A percentile compares a stretch with the other conserved stretches of the same genome.
phyloP scores from a whole-genome alignment of 306 rosid species.

The Alnus rubra region DNA sequence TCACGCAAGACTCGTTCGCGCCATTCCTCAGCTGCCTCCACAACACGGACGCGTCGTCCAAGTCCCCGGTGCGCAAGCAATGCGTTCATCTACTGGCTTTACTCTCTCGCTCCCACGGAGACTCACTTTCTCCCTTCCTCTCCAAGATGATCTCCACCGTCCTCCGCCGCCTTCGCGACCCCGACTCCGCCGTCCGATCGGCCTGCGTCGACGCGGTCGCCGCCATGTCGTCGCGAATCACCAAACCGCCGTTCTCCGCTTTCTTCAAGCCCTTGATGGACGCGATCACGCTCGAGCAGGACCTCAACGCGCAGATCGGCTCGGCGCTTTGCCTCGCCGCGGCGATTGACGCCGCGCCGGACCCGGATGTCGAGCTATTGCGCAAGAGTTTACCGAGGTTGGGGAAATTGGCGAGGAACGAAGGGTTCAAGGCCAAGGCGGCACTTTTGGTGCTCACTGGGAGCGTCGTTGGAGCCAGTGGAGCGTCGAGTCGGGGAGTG shows the following conservation, averaged over 20 bases:
- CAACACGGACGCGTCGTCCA: conserved; percentile 81
- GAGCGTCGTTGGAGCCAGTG: conserved; percentile 67
- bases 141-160: conserved; percentile 79
- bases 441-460: conserved; percentile 74
- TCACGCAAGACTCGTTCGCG: conserved; percentile 58
- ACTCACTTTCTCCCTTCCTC: conserved; percentile 67
- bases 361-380: conserved; percentile 57
- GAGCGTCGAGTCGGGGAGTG: conserved; percentile 60
- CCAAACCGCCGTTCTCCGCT: conserved; percentile 64
- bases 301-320: conserved; percentile 84
- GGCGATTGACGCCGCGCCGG: conserved; percentile 79
- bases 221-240: conserved; percentile 76
- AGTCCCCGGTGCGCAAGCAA: conserved; percentile 84
- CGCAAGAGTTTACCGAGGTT: conserved; percentile 61
- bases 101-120: conserved; percentile 74
- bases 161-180: conserved; percentile 83
- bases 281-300: conserved; percentile 72
- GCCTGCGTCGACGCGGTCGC: conserved; percentile 82
- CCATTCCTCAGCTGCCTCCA: conserved; percentile 79
- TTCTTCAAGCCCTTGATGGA: conserved; percentile 86
- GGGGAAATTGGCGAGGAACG: conserved; percentile 78
- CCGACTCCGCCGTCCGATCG: conserved; percentile 74
- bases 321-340: conserved; percentile 91
- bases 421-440: conserved; percentile 76
- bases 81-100: conserved; percentile 59